phyloP scores from a whole-genome alignment of 1,284 basidiomycete genomes.

The Sanghuangporus sanghuang region DNA sequence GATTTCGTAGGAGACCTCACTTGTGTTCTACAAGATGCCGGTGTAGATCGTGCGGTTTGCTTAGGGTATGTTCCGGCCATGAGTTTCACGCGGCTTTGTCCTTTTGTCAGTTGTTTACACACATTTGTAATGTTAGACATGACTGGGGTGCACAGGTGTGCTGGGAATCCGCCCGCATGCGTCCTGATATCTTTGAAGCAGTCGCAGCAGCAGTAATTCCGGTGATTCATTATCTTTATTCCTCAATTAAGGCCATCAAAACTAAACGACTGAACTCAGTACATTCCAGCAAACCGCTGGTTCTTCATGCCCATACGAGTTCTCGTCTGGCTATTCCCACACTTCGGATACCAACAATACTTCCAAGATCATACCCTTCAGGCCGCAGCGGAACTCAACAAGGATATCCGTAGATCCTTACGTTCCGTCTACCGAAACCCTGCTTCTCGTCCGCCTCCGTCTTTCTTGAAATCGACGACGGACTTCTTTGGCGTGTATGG shows the following conservation, averaged over 20 bases:
- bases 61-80: slow-evolving; percentile 42
- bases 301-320: slow-evolving; percentile 40
- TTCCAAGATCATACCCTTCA: slow-evolving; percentile 44
- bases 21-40: slow-evolving; percentile 51
- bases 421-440: slow-evolving; percentile 48
- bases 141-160: slow-evolving; percentile 69
- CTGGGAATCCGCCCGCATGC: slow-evolving; percentile 57
- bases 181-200: slow-evolving; percentile 56
- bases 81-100: neutral
- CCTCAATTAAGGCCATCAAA: slow-evolving; percentile 1
- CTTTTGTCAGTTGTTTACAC: neutral
- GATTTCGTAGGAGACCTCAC: slow-evolving; percentile 57
- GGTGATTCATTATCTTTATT: slow-evolving; percentile 31
- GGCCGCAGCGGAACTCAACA: slow-evolving; percentile 48
- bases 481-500: slow-evolving; percentile 50
- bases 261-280: slow-evolving; percentile 32
- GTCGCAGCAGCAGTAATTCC: slow-evolving; percentile 59
- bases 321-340: slow-evolving; percentile 39
- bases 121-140: slow-evolving; percentile 38
- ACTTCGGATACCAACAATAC: slow-evolving; percentile 56
- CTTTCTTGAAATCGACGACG: slow-evolving; percentile 43
- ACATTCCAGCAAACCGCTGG: slow-evolving; percentile 42
- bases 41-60: slow-evolving; percentile 46
- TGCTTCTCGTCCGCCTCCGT: slow-evolving; percentile 46
- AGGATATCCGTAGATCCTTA: slow-evolving; percentile 48